Conservation (phyloP, 192 early-diverging fungal species). For the Backusella tuberculispora region DNA sequence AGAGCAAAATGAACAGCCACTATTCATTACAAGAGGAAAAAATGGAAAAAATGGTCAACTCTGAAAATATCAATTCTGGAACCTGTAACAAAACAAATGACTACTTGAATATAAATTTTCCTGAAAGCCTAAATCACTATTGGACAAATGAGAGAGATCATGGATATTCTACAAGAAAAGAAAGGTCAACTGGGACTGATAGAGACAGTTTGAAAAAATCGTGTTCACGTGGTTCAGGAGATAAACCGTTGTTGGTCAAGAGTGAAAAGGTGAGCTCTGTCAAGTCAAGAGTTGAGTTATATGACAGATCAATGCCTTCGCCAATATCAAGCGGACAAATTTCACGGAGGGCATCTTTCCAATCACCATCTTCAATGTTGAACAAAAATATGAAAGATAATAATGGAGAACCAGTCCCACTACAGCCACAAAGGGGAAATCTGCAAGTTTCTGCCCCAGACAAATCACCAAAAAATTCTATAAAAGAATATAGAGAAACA, state of each 20-base stretch:
- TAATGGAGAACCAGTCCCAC: background rate
- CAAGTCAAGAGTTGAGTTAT: background rate
- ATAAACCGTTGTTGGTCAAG: background rate
- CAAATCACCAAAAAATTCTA: background rate
- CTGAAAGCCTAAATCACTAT: background rate
- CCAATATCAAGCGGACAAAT: background rate
- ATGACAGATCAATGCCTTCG: background rate
- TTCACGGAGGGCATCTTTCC: background rate
- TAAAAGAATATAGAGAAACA: background rate
- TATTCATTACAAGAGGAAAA: background rate
- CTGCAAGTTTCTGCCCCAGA: background rate
- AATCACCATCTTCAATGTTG: background rate
- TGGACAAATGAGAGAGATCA: background rate
- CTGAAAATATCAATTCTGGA: background rate
- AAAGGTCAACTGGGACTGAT: background rate
- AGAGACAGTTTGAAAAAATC: background rate
- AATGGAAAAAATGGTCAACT: background rate
- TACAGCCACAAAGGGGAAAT: background rate
- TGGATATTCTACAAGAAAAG: background rate
- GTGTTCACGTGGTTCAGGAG: background rate
- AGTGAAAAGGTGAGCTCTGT: slow-evolving; percentile 1
- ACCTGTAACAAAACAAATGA: background rate
- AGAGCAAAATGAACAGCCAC: background rate
- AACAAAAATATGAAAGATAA: background rate
- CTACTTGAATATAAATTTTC: background rate